phyloP scores from a whole-genome alignment of 164 flowering plant genomes.

The Malania oleifera region DNA sequence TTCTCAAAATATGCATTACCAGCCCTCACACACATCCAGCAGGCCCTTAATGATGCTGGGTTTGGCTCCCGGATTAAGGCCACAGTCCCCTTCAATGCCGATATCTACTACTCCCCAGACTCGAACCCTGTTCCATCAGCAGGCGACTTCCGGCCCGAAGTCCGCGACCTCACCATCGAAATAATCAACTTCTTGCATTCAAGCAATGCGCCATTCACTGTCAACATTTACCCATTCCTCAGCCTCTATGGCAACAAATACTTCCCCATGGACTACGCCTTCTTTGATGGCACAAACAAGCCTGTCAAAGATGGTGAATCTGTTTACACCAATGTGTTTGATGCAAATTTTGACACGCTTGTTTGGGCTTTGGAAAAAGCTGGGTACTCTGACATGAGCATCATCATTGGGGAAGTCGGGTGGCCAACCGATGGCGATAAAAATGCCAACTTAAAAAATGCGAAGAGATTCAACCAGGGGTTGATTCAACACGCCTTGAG shows the following conservation, averaged over 20 bases:
- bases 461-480: conserved; percentile 77
- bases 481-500: conserved; percentile 48
- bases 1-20: conserved; percentile 48
- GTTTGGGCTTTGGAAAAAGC: conserved; percentile 51
- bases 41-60: conserved; percentile 55
- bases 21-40: conserved; percentile 64
- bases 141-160: conserved; percentile 72
- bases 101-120: conserved; percentile 63
- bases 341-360: conserved; percentile 85
- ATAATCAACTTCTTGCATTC: conserved; percentile 48
- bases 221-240: conserved; percentile 93
- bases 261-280: conserved; percentile 87
- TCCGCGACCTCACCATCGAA: conserved; percentile 49
- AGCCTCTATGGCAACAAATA: conserved; percentile 59
- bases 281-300: conserved; percentile 58
- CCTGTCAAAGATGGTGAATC: conserved; percentile 49
- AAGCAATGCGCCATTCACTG: conserved; percentile 69
- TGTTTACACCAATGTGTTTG: conserved; percentile 75
- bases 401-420: conserved; percentile 88
- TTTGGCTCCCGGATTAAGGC: conserved; percentile 46
- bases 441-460: conserved; percentile 50
- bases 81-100: conserved; percentile 81
- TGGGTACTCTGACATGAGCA: conserved; percentile 60
- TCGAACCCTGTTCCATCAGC: conserved; percentile 81
- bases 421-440: conserved; percentile 96